Base-by-base conservation (phyloP, 1,284 basidiomycete genomes). In the Lignosus rhinocerotis region DNA sequence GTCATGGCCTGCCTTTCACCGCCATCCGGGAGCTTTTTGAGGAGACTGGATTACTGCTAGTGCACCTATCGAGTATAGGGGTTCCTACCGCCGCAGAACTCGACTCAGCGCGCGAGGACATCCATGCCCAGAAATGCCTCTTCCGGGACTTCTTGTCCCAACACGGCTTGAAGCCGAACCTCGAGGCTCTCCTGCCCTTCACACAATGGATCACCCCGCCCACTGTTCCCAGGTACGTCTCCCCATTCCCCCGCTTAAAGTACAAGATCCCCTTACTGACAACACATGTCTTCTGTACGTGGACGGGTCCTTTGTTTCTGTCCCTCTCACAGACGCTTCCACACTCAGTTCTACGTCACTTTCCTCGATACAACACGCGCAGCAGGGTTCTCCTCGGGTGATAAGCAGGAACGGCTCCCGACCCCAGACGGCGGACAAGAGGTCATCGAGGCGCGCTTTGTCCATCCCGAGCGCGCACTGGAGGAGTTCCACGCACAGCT, bases 21-120 rank as follows among this genome's bases (percentile, higher is more conserved):
- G 88, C 86, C 2, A 83, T 89, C 46, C 77, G 88, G 16, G 87
- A 90, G 70, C 85, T 87, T 0, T 90, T 90, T 57, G 88, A 90
- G 68, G 88, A 90, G 67, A 80, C 86, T 3, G 88, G 87, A 1
- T 70, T 90, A 31, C 72, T 90, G 6, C 70, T 89, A n/a, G 85
- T 85, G 3, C 81, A 82, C 6, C 67, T 76, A 3, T 46, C 57
- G 3, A 49, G 66, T 14, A 56, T 66, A 17, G 38, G 47, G n/a
- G 25, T 47, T 19, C 68, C 77, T 42, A 69, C 72, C 31, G 75
- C 82, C 53, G 50, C 65, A 0, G 69, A 74, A 1, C 68, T 87
- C 46, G 83, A 87, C 57, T 70, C 76, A 21, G 82, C 82, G 5
- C 80, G 87, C n/a, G 73, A 75, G 60, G 77, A 74, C 6, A 80